Conservation (phyloP, 1,139 yeast genomes). For the Trichomonascaceae sp. region DNA sequence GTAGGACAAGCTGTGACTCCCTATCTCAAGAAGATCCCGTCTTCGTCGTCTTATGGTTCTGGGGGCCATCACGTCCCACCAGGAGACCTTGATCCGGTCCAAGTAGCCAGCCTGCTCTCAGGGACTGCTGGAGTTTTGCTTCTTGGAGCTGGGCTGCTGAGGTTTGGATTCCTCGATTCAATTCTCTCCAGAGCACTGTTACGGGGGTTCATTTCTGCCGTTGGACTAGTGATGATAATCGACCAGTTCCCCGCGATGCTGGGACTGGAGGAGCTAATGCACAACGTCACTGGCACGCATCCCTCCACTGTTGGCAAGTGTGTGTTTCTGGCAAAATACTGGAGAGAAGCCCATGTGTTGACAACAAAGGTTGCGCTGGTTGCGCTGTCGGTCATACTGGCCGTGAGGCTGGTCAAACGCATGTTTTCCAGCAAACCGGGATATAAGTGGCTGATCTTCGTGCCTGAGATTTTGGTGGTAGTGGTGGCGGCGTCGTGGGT, state of each 20-base stretch:
- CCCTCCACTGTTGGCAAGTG: slow-evolving; percentile 61
- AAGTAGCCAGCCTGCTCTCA: slow-evolving; percentile 59
- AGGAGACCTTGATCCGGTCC: slow-evolving; percentile 55
- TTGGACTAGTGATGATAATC: slow-evolving; percentile 81
- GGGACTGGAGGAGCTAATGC: slow-evolving; percentile 39
- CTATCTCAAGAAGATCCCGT: slow-evolving; percentile 12
- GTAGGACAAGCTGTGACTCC: slow-evolving; percentile 84
- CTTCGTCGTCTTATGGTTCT: slow-evolving; percentile 6
- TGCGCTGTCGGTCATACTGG: slow-evolving; percentile 21
- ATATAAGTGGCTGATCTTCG: slow-evolving; percentile 28
- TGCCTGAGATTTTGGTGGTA: slow-evolving; percentile 77
- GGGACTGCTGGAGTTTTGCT: slow-evolving; percentile 67
- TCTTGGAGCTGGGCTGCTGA: slow-evolving; percentile 62
- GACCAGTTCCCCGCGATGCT: slow-evolving; percentile 63
- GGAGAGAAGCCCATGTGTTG: slow-evolving; percentile 22
- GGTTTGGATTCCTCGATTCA: slow-evolving; percentile 83
- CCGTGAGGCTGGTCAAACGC: slow-evolving; percentile 17
- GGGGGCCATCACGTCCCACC: no score
- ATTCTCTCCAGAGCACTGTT: slow-evolving; percentile 72
- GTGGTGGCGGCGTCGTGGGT: slow-evolving; percentile 51
- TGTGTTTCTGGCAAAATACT: slow-evolving; percentile 38
- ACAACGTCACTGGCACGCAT: slow-evolving; percentile 45
- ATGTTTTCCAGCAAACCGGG: slow-evolving; percentile 7
- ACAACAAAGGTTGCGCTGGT: slow-evolving; percentile 24
- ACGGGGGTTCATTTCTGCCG: slow-evolving; percentile 84